Evolutionary conservation across 768 basidiomycete genomes (phyloP), one percentile per base, ranked within the genome.

Genomic region (Clavaria fumosa): DNA sequence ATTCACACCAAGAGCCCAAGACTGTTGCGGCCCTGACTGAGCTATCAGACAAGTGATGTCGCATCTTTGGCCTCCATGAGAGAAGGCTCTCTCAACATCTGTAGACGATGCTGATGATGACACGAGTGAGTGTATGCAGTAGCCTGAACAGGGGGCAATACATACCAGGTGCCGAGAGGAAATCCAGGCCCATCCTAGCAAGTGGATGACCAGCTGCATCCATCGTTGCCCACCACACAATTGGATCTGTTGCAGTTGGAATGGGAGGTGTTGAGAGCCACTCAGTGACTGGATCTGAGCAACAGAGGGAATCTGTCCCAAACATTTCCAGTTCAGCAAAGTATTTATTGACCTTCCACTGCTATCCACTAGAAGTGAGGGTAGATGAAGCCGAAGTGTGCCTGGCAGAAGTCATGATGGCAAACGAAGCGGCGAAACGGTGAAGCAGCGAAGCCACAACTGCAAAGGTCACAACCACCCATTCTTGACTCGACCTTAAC

Each of bases 141-240:
- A 33, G 7, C 40, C 43, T 45, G 31, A 19, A 23, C 9, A 46
- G 5, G 7, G 38, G 31, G n/a, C 40, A 30, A 7, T 23, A 53
- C 45, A 12, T 39, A 57, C 55, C 51, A 2, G 52, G 57, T 27
- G 58, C 52, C n/a, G 38, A 45, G 1, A 56, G 43, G 24, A 58
- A 60, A 31, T 61, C 53, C 0, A 56, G 33, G 6, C 53, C 60
- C 58, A 63, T 60, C 0, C 47, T 40, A 0, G 51, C 53, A 1
- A 62, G 53, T 4, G 33, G 31, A 5, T 57, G 56, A 40, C 47
- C 59, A 1, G 17, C 26, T 4, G 11, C 10, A 28, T 27, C 14
- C 26, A 32, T 14, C 19, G 37, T 10, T 11, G 11, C 14, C 37
- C 37, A 38, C 12, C 23, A 38, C n/a, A 9, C 15, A 14, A 38